Evolutionary conservation across 305 asterid species (phyloP), one percentile per base, ranked within the genome.

Genomic region (Salvia sclarea): DNA sequence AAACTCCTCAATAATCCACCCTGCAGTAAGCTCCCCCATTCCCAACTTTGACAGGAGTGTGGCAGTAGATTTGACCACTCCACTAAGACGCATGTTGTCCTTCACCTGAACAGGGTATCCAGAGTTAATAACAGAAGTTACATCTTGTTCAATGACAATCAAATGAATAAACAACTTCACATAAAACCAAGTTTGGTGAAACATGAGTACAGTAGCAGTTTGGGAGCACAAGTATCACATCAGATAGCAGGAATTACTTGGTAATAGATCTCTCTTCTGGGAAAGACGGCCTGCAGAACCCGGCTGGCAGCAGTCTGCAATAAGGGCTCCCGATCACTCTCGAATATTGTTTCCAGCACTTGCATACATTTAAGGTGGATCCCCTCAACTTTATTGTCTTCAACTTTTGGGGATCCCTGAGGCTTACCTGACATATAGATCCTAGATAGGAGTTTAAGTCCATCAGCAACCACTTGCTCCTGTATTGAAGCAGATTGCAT

Each of bases 401-500:
- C 95, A 59, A 56, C 76, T 72, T 86, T 87, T 58, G 82, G 79
- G 79, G 75, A 80, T 68, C 86, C 96, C 64, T 69, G 85, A 43
- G 90, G 76, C 78, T 81, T 84, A 76, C 89, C 75, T 81, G 79
- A 76, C 21, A 82, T 64, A 85, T 89, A 92, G 71, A 88, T 77
- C 68, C 86, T 82, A 14, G 98, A 86, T 63, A 95, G 78, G 74
- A 92, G 92, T 82, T 85, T 95, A 78, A 95, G 97, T 69, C 95
- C 92, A 83, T 88, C 97, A 70, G 98, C 91, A 75, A 95, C 85
- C 78, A 92, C 96, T 80, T 92, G 97, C 86, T 89, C 99, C 81
- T 89, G 91, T 61, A 91, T 48, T 55, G 95, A 82, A 72, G 91
- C 91, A 68, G 97, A 83, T 76, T 82, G 97, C 14, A 78, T 66